Evolutionary conservation across 148 eudicot genomes (phyloP), one percentile per base, ranked within the genome.

Genomic region (Suaeda aralocaspica): DNA sequence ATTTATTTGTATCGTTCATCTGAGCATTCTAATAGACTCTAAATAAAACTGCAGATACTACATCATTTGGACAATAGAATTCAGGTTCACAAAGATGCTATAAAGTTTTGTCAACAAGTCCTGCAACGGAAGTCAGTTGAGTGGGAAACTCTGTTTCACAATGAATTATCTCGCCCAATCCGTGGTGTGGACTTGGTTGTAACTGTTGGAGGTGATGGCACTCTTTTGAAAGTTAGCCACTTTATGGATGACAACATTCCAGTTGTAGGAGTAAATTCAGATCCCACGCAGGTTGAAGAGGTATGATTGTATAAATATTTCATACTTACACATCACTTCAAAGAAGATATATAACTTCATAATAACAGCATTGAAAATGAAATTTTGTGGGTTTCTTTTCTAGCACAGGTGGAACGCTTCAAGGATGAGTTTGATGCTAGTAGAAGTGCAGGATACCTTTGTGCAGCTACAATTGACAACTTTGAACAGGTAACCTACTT

Each of bases 201-300:
- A 53, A 83, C 95, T 1, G 60, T 93, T 50, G 98, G 98, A 28
- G 98, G 98, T 56, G 98, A 93, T 87, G 98, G 98, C 41, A 93
- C 98, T 41, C 86, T 93, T 67, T 74, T 93, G 78, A 88, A 86
- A 70, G 96, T 96, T 53, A 93, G 96, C 76, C 98, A 87, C 74
- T 85, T 81, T 53, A 67, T 93, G 82, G 92, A 93, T 80, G 92
- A 84, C 75, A 87, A 83, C 16, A 67, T 93, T 77, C 97, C 98
- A 39, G 80, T 93, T 58, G 81, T 93, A 26, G 98, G 98, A 53
- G 96, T 93, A 16, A 93, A 93, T 75, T 93, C 98, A 66, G 98
- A 93, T 80, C 98, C 98, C 51, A 93, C 97, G 51, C 82, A 76
- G 63, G 78, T 67, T 34, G 83, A 91, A 69, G 98, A 93, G 96